These are phyloP conservation scores for Claviceps arundinis DNA, from an alignment of 2,329 filamentous ascomycete species.

Conservation along the genomic window DNA sequence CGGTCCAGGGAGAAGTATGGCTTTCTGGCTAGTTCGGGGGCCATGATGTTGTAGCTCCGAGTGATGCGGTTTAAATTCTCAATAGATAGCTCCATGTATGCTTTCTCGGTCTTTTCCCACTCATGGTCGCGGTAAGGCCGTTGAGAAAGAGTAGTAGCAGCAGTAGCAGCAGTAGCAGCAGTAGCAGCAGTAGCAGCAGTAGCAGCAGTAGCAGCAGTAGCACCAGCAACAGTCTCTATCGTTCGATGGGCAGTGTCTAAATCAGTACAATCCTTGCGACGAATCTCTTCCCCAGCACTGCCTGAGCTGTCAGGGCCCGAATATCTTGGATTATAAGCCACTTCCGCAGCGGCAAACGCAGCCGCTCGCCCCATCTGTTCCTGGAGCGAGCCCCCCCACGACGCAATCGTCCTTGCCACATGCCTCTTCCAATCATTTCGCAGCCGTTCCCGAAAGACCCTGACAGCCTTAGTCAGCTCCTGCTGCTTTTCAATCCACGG, in stretches of 20 bases:
- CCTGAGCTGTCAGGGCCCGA: too few relatives aligned
- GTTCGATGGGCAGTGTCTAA: background rate
- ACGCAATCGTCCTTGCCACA: slow-evolving; percentile 65
- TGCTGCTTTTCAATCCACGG: slow-evolving; percentile 99
- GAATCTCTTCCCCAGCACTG: too few relatives aligned
- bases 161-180: too few relatives aligned
- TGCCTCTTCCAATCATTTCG: slow-evolving; percentile 76
- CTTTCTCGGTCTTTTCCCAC: slow-evolving; percentile 60
- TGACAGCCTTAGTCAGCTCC: slow-evolving; percentile 58
- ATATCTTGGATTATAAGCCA: too few relatives aligned
- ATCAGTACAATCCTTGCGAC: background rate
- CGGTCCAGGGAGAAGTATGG: slow-evolving; percentile 77
- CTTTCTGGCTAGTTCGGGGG: slow-evolving; percentile 82
- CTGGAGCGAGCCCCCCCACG: slow-evolving; percentile 59
- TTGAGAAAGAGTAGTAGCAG: slow-evolving; percentile 15
- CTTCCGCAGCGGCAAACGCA: slow-evolving; percentile 63
- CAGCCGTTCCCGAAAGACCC: slow-evolving; percentile 59
- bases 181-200: too few relatives aligned
- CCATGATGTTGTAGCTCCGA: slow-evolving; percentile 88
- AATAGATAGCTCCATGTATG: slow-evolving; percentile 67
- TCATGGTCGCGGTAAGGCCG: slow-evolving; percentile 63
- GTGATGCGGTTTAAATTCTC: slow-evolving; percentile 66
- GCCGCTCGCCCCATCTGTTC: slow-evolving; percentile 60
- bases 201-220: too few relatives aligned
- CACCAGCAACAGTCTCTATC: background rate